Base-by-base conservation (phyloP, 73 alveolate genomes). In the Uronychia setigera region DNA sequence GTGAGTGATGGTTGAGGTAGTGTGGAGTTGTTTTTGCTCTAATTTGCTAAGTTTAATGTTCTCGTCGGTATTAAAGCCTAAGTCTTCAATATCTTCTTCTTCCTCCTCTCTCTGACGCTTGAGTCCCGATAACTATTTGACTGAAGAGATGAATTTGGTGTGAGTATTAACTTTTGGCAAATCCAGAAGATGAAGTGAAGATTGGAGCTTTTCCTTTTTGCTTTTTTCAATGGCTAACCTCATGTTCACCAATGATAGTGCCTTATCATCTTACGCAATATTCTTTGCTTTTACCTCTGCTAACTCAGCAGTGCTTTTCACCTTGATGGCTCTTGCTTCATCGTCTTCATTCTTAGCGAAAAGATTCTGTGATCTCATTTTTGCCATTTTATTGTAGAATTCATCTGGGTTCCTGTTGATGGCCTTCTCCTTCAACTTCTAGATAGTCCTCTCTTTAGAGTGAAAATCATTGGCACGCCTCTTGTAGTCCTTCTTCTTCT, bases 401-500 rank as follows among this genome's bases (percentile, higher is more conserved):
- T 95, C 99, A 81, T 95, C 97, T 13, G 97, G 97, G 88, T 95
- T 95, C 82, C 95, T 94, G 32, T 91, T 80, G 33, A 92, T 79
- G 14, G 97, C 97, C 74, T 95, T 94, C 81, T 91, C 97, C 77
- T 90, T 88, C 57, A 95, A 90, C 80, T 91, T 95, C 89, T 91
- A 88, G 83, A 93, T 91, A 77, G 86, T 86, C 78, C 85, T 87
- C 86, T 87, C 94, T 77, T 93, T 95, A 29, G 79, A 80, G 32
- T 95, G 97, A 81, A 84, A 95, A 91, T 95, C 97, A 77, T 93
- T 94, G 0, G 99, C 97, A 80, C 99, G 90, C 79, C 91, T 79
- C 87, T 91, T 95, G 85, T 95, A 95, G 80, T 95, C 99, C 76
- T 94, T 81, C 83, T 95, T 95, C 86, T 95, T 95, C 88, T 95